Percentiles rank a stretch among this genome's conserved stretches.
phyloP scores from a whole-genome alignment of 1,284 basidiomycete genomes.

The Rhodotorula sp. region DNA sequence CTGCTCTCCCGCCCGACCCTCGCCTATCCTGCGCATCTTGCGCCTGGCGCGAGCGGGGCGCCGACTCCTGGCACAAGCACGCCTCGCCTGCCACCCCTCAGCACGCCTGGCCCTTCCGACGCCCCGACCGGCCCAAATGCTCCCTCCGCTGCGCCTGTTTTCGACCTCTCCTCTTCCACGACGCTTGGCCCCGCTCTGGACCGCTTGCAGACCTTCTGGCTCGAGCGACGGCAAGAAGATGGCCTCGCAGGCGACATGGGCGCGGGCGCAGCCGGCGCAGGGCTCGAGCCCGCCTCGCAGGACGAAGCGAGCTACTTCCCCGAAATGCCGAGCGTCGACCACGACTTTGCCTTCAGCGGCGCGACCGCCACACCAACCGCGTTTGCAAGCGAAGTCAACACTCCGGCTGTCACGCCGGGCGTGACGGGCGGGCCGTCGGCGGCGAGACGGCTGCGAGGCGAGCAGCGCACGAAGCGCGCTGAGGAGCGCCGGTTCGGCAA shows the following conservation, averaged over 20 bases:
- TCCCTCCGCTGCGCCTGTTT: constrained; percentile 29
- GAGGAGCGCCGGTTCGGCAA: constrained; percentile 36
- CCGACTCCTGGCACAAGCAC: constrained; percentile 11
- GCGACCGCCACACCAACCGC: background rate
- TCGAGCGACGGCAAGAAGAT: constrained; percentile 41
- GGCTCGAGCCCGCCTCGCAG: background rate
- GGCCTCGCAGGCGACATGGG: constrained; percentile 43
- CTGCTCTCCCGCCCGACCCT: constrained; percentile 33
- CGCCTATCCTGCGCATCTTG: constrained; percentile 36
- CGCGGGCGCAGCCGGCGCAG: constrained; percentile 14
- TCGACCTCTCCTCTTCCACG: constrained; percentile 35
- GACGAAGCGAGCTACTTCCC: constrained; percentile 29
- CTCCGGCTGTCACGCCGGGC: constrained; percentile 30
- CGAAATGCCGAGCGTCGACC: background rate
- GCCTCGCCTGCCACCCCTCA: background rate
- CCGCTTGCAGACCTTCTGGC: constrained; percentile 43
- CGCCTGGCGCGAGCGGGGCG: constrained; percentile 20
- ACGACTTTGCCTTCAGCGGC: background rate
- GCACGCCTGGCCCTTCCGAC: background rate
- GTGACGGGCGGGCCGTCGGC: constrained; percentile 11
- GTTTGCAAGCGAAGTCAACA: background rate
- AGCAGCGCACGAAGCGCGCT: constrained; percentile 28
- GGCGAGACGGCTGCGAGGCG: constrained; percentile 21
- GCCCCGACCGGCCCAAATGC: background rate
- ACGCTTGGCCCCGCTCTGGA: constrained; percentile 41